A percentile compares a stretch with the other conserved stretches of the same genome.
These are phyloP conservation scores for Lojkania enalia DNA, from an alignment of 2,329 filamentous ascomycete genomes.

Conservation along the genomic window DNA sequence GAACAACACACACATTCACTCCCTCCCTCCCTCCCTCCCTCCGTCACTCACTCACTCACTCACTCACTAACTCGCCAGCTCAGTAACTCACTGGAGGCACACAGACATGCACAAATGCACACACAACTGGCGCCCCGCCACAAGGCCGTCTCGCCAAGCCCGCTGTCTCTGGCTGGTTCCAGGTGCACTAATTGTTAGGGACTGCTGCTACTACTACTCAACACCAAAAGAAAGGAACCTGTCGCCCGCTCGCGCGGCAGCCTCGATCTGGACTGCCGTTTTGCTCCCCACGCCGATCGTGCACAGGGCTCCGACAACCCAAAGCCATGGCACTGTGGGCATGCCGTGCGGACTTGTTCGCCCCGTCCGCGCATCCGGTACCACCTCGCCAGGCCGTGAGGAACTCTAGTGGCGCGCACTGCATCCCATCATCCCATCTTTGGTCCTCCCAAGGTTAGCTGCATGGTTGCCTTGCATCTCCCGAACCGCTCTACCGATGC, in stretches of 20 bases:
- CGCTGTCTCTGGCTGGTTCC: no score
- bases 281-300: constrained; percentile 16
- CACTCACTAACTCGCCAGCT: no score
- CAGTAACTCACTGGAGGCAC: no score
- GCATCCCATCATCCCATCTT: not conserved
- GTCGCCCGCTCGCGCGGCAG: constrained; percentile 8
- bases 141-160: no score
- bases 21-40: no score
- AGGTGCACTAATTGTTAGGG: no score
- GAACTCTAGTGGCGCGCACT: not conserved
- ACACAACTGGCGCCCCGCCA: no score
- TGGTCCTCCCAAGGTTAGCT: not conserved
- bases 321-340: constrained; percentile 12
- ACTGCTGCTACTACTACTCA: no score
- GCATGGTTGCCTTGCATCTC: constrained; percentile 24
- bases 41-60: no score
- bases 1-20: no score
- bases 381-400: not conserved
- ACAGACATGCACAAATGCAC: no score
- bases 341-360: constrained; percentile 21
- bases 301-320: constrained; percentile 20
- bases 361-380: constrained; percentile 2
- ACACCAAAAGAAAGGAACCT: no score
- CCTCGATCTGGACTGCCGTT: constrained; percentile 27
- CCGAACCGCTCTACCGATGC: constrained; percentile 31